Base-by-base conservation (phyloP, 2,329 filamentous ascomycete genomes). In the Pestalotiopsis sp. region DNA sequence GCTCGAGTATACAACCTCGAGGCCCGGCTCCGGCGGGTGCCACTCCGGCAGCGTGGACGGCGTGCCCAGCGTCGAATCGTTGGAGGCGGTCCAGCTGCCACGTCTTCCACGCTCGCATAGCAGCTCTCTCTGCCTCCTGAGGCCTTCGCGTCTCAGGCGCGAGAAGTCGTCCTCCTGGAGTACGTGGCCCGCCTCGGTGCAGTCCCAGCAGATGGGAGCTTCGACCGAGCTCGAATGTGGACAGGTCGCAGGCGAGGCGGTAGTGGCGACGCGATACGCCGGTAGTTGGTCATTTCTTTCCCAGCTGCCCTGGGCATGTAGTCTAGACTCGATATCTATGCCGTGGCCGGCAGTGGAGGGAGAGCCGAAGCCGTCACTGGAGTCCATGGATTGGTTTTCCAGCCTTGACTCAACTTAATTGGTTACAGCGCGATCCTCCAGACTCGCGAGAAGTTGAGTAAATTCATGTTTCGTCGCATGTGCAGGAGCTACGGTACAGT, bases 21-120 rank as follows among this genome's bases (percentile, higher is more conserved):
- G 13, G 11, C 49, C 64, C 25, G 64, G 64, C 25, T 66, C 64
- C 9, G 64, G 45, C 13, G 41, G 64, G 27, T 58, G 64, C 64
- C 41, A 56, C 36, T 66, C 64, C 12, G 41, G 41, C 11, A 66
- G 25, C 27, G 39, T 66, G 3, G 64, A 66, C 12, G 25, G 3
- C 20, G 52, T 66, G 12, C 25, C 27, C 20, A 66, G 25, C 17
- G 59, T 62, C n/a, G 59, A 38, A 31, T 14, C 36, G 14, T 36
- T 64, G 12, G 61, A 64, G 12, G 31, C 41, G 20, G n/a, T 38
- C 61, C 61, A 64, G 61, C 61, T 64, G 27, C 9, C n/a, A 41
- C n/a, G 12, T 13, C 36, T 14, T 2, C 11, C n/a, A 17, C 38
- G n/a, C 14, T 23, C 31, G 36, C 5, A 39, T 36, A 36, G 6